phyloP scores from a whole-genome alignment of 495 filamentous ascomycete species.

The Pyrenula aspistea region DNA sequence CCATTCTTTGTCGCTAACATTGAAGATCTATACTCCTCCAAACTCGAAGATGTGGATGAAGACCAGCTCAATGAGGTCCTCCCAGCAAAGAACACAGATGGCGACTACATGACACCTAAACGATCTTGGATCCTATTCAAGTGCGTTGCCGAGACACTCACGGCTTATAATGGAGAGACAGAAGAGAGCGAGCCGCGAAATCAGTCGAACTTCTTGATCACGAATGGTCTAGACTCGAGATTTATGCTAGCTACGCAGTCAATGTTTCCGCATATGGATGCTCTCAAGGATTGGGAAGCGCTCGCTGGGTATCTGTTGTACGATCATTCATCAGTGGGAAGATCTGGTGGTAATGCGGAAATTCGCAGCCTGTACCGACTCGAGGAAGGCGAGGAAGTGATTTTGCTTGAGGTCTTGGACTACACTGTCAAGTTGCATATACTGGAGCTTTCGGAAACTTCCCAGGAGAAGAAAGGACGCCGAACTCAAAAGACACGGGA shows the following conservation, averaged over 20 bases:
- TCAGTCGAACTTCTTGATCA: conserved; percentile 19
- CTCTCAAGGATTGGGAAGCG: conserved; percentile 76
- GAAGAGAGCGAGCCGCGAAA: conserved; percentile 29
- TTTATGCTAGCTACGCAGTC: conserved; percentile 76
- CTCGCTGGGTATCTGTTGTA: conserved; percentile 83
- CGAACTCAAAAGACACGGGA: conserved; percentile 47
- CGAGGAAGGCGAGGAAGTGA: conserved; percentile 63
- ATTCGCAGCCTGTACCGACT: conserved; percentile 60
- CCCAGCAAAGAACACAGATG: conserved; percentile 46
- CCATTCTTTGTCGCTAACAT: conserved; percentile 82
- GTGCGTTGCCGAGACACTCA: conserved; percentile 72
- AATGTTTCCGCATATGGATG: conserved; percentile 67
- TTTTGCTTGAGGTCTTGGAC: conserved; percentile 78
- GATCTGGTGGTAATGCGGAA: conserved; percentile 40
- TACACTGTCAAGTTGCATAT: conserved; percentile 61
- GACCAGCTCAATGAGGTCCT: conserved; percentile 59
- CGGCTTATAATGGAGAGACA: conserved; percentile 55
- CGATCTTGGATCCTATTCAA: conserved; percentile 84
- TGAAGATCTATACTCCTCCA: conserved; percentile 65
- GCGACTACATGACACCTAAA: conserved; percentile 63
- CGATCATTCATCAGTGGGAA: conserved; percentile 58
- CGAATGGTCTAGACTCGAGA: conserved; percentile 51
- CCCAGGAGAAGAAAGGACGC: conserved; percentile 42
- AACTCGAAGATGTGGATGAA: conserved; percentile 74
- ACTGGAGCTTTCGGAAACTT: conserved; percentile 36